Base-by-base conservation (phyloP, 257 asterid species). In the Nicotiana attenuata region DNA sequence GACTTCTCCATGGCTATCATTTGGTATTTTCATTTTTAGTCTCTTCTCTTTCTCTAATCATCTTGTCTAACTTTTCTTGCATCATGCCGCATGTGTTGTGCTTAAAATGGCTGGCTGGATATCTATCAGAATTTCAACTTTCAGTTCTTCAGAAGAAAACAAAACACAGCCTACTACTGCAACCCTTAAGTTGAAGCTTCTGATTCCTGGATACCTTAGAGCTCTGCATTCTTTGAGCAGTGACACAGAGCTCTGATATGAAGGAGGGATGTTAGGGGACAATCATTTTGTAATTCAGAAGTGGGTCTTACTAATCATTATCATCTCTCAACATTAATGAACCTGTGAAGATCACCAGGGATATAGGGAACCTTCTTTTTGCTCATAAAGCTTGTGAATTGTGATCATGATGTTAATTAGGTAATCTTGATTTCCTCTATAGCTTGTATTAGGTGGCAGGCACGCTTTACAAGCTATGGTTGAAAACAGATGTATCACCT, bases 1-100 rank as follows among this genome's bases (percentile, higher is more conserved):
- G 90, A 81, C 85, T 91, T 93, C 95, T 94, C 95, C 94, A 85
- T 88, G 5, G 96, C 94, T 87, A 94, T 85, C 91, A 91, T 88
- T 87, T 92, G 14, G 86, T 86, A 4, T 81, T 88, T 67, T 83
- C 84, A 1, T 35, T 73, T 56, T 81, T 82, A 10, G 29, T 81
- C 82, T 83, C 89, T 76, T 84, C 79, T 38, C 91, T 86, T 50
- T 84, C 92, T 61, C 86, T 87, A 38, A 93, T 93, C 92, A 93
- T 90, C 81, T 78, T 88, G 56, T 90, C 97, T 20, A 94, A 83
- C 89, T 87, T 90, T 76, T 91, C 93, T 78, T 91, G 97, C 38
- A 94, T 95, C 96, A 92, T 90, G 53, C 50, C 11, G 97, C 94
- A 53, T 94, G 93, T 56, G 93, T 86, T 47, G 88, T 67, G 89